Evolutionary conservation across 164 flowering plant genomes (phyloP), one percentile per base, ranked within the genome.

Genomic region (Vitis amurensis): DNA sequence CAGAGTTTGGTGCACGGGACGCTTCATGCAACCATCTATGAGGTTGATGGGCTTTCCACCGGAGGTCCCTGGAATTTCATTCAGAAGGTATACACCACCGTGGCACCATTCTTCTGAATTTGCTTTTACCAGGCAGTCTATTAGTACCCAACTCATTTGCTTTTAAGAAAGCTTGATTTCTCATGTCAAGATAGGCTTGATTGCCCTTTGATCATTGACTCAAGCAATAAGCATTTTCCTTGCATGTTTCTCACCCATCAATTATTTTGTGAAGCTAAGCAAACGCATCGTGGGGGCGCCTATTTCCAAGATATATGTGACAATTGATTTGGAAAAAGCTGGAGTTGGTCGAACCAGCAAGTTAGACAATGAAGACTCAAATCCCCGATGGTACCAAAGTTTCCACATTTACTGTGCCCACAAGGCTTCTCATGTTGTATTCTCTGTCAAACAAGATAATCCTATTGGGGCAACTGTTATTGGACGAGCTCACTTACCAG

Each of bases 11-110:
- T 81, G 11, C 84, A 84, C 52, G 87, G 87, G 9, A 79, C 73
- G 3, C 79, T 84, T 67, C 80, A 77, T 70, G 83, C 68, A 0
- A 81, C 83, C 7, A 81, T 84, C 51, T 75, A 68, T 37, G 84
- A 81, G 59, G 77, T 79, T 48, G 78, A 68, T 57, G 49, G 69
- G 52, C 68, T 80, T 11, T 37, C 55, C 29, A 27, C 51, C 11
- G 64, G 71, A 1, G 73, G 73, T 14, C 64, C 66, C 49, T 3
- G 66, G n/a, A 61, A 55, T 2, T 48, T 61, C 50, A 68, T 74
- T 60, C 68, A 64, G 66, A 73, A 78, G 79, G 84, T 81, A 48
- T 63, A 37, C 44, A 3, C 44, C 44, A 37, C 44, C 44, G 7
- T 37, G 15, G 23, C 29, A 13, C 31, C 10, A 47, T 47, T 15